A percentile compares a stretch with the other conserved stretches of the same genome.
Evolutionary conservation across 768 basidiomycete genomes (phyloP).

Genomic region (Cytidiella melzeri): DNA sequence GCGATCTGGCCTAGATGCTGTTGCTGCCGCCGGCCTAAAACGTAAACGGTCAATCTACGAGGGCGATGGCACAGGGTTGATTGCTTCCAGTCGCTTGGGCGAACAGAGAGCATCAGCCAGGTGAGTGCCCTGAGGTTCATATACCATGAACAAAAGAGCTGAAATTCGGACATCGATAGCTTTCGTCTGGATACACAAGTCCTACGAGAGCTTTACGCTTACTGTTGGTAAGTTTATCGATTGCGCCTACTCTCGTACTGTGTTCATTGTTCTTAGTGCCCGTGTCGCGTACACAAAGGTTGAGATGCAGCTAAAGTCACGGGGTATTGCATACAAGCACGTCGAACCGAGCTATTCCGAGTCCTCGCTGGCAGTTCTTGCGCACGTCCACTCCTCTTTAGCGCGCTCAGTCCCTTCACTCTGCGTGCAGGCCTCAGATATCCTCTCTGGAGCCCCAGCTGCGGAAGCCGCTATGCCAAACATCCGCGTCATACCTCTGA

Average conservation of each 20-base stretch:
- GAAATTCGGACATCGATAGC: conserved; percentile 12
- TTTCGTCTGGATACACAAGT: conserved; percentile 72
- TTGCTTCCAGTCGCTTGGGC: conserved; percentile 19
- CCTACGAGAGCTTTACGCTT: conserved; percentile 74
- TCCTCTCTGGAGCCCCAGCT: conserved; percentile 77
- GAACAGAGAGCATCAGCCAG: conserved; percentile 3
- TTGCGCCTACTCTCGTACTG: background rate
- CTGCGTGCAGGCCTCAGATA: conserved; percentile 75
- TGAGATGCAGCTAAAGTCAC: conserved; percentile 80
- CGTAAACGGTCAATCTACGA: conserved; percentile 23
- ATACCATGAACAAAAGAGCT: background rate
- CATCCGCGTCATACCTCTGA: conserved; percentile 80
- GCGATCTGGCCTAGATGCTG: conserved; percentile 3
- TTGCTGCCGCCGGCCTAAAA: conserved; percentile 21
- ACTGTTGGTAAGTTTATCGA: conserved; percentile 69
- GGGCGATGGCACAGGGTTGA: conserved; percentile 1
- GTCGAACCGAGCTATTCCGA: conserved; percentile 53
- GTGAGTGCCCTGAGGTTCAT: conserved; percentile 12
- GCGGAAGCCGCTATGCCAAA: conserved; percentile 92
- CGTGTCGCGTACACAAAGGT: conserved; percentile 88
- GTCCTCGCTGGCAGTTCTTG: conserved; percentile 37
- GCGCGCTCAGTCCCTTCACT: conserved; percentile 76
- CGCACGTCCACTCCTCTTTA: conserved; percentile 63
- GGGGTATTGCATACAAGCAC: conserved; percentile 70
- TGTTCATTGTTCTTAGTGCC: conserved; percentile 56